Evolutionary conservation across 2,329 filamentous ascomycete species (phyloP).

Genomic region (Bipolaris cookei): DNA sequence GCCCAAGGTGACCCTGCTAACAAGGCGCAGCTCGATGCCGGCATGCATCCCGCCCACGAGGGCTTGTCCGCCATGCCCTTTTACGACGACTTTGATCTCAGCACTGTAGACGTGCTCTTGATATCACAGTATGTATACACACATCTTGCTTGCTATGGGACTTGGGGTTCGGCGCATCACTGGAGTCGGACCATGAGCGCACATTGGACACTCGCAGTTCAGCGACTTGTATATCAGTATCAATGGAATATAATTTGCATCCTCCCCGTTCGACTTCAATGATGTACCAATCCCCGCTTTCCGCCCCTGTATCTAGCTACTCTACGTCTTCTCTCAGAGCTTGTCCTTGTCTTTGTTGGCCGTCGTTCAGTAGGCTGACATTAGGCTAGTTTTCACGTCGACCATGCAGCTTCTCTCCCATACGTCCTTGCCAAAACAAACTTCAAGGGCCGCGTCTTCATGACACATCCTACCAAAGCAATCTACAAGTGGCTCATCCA

Average conservation of each 20-base stretch:
- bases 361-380: constrained; percentile 28
- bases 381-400: constrained; percentile 83
- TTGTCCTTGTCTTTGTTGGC: constrained; percentile 1
- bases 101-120: constrained; percentile 93
- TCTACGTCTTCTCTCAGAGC: constrained; percentile 5
- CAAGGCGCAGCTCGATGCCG: constrained; percentile 79
- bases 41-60: constrained; percentile 95
- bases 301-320: constrained; percentile 32
- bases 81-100: constrained; percentile 98
- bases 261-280: constrained; percentile 44
- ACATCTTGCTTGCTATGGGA: constrained; percentile 24
- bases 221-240: constrained; percentile 48
- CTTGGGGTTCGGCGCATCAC: constrained; percentile 41
- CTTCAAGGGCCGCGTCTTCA: constrained; percentile 95
- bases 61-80: constrained; percentile 92
- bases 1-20: constrained; percentile 28
- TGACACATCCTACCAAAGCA: constrained; percentile 98
- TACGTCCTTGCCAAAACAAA: constrained; percentile 98
- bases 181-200: constrained; percentile 35
- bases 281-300: constrained; percentile 39
- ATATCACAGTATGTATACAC: constrained; percentile 92
- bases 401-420: constrained; percentile 97
- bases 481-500: constrained; percentile 99
- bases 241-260: constrained; percentile 51
- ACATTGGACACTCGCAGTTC: constrained; percentile 27